A percentile compares a stretch with the other conserved stretches of the same genome.
These are phyloP conservation scores for Zygnema cylindricum DNA, from an alignment of 139 green algal genomes.

Conservation along the genomic window DNA sequence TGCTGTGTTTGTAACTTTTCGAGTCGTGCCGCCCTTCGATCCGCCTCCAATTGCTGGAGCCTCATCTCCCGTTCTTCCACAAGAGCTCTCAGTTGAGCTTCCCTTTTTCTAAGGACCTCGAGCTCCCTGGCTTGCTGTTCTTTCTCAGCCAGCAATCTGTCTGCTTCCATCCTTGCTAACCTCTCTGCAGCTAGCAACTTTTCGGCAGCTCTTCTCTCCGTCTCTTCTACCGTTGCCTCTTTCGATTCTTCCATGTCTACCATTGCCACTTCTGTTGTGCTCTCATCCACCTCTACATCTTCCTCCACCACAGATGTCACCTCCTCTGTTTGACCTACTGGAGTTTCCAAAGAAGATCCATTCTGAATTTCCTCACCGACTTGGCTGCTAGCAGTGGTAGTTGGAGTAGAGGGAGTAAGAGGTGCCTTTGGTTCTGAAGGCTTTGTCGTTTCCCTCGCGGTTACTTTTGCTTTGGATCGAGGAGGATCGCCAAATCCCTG, in stretches of 20 bases:
- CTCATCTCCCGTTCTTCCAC: neutral
- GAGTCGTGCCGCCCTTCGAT: constrained; percentile 14
- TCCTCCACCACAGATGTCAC: neutral
- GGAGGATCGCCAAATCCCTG: neutral
- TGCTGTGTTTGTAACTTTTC: constrained; percentile 49
- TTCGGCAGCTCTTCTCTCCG: neutral
- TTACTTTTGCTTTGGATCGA: neutral
- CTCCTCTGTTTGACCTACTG: neutral
- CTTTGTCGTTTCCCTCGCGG: neutral
- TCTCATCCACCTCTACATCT: neutral
- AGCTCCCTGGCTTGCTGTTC: neutral
- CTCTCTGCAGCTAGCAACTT: neutral
- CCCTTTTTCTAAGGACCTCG: neutral
- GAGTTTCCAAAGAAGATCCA: neutral
- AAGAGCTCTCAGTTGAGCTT: neutral
- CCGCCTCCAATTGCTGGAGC: neutral
- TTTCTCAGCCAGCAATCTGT: constrained; percentile 3
- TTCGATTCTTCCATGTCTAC: neutral
- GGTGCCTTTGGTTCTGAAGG: neutral
- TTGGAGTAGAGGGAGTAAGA: neutral
- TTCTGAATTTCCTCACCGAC: neutral
- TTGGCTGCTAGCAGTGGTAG: neutral
- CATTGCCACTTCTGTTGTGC: neutral
- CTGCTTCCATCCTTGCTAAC: neutral
- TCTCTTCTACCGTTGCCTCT: neutral